Conservation (phyloP, 2,329 filamentous ascomycete genomes). For the Diplocarpon mali region DNA sequence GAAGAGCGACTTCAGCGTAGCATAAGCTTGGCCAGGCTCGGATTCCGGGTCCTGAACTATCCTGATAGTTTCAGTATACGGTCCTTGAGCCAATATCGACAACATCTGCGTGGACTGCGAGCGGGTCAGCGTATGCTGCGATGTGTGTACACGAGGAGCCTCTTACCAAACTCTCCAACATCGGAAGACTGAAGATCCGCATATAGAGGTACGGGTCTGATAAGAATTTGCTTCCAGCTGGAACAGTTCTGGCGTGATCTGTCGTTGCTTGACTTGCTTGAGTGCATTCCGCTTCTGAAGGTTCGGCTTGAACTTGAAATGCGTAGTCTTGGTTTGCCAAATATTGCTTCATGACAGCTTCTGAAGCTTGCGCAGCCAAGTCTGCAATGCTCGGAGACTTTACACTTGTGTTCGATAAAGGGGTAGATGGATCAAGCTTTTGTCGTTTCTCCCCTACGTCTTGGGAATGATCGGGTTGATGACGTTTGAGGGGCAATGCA, state of each 20-base stretch:
- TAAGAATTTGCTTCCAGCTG: constrained; percentile 8
- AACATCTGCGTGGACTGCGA: constrained; percentile 46
- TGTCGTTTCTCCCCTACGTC: constrained; percentile 9
- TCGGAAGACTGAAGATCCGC: constrained; percentile 47
- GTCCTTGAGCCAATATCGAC: constrained; percentile 43
- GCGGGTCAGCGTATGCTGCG: constrained; percentile 7
- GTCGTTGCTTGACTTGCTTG: not conserved
- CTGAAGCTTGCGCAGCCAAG: constrained; percentile 3
- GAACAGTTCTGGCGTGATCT: not conserved
- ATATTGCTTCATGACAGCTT: constrained; percentile 5
- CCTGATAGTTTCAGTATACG: constrained; percentile 43
- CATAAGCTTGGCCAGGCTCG: constrained; percentile 49
- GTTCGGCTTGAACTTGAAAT: not conserved
- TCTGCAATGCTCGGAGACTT: not conserved
- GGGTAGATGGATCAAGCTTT: constrained; percentile 2
- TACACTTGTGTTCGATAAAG: not conserved
- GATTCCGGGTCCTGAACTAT: constrained; percentile 45
- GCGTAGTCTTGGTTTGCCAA: not conserved
- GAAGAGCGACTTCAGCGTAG: constrained; percentile 48
- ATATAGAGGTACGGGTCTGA: constrained; percentile 28
- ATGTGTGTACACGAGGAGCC: not conserved
- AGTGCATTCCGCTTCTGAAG: not conserved
- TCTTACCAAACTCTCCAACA: constrained; percentile 49
- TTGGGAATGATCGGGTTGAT: constrained; percentile 7
- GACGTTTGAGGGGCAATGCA: constrained; percentile 9